Conservation (phyloP, 208 protist genomes). For the Phytomonas sp. region DNA sequence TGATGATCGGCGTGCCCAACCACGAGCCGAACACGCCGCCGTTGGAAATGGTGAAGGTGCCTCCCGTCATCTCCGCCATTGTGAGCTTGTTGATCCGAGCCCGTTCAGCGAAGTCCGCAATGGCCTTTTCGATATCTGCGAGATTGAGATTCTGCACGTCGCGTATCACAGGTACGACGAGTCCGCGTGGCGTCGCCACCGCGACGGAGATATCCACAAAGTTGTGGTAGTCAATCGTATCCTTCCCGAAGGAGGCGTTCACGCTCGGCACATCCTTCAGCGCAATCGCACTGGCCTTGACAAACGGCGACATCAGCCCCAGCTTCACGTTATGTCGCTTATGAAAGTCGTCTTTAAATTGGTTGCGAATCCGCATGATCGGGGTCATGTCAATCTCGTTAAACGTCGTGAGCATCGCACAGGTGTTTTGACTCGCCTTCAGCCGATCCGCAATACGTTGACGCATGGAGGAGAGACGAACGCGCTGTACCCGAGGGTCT, state of each 20-base stretch:
- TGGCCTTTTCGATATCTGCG: slow-evolving; percentile 94
- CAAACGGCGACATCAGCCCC: slow-evolving; percentile 98
- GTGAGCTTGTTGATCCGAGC: slow-evolving; percentile 90
- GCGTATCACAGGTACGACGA: slow-evolving; percentile 97
- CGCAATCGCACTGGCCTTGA: slow-evolving; percentile 93
- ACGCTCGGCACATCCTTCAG: slow-evolving; percentile 95
- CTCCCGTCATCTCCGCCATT: slow-evolving; percentile 96
- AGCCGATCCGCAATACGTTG: slow-evolving; percentile 94
- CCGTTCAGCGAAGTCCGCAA: slow-evolving; percentile 88
- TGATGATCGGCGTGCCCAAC: slow-evolving; percentile 99
- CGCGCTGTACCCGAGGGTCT: slow-evolving; percentile 74
- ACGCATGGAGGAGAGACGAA: slow-evolving; percentile 93
- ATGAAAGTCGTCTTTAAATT: slow-evolving; percentile 97
- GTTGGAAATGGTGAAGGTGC: slow-evolving; percentile 99
- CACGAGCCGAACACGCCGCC: slow-evolving; percentile 98
- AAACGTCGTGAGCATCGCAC: slow-evolving; percentile 99
- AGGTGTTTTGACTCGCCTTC: slow-evolving; percentile 98
- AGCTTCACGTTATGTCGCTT: slow-evolving; percentile 98
- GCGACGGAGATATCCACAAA: slow-evolving; percentile 97
- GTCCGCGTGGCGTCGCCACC: slow-evolving; percentile 95
- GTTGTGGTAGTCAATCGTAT: slow-evolving; percentile 97
- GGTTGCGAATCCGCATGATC: slow-evolving; percentile 92
- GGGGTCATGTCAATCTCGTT: slow-evolving; percentile 98
- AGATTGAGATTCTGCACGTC: slow-evolving; percentile 94
- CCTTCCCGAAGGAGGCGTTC: slow-evolving; percentile 94